phyloP scores from a whole-genome alignment of 257 asterid genomes.

The Scutellaria minor region DNA sequence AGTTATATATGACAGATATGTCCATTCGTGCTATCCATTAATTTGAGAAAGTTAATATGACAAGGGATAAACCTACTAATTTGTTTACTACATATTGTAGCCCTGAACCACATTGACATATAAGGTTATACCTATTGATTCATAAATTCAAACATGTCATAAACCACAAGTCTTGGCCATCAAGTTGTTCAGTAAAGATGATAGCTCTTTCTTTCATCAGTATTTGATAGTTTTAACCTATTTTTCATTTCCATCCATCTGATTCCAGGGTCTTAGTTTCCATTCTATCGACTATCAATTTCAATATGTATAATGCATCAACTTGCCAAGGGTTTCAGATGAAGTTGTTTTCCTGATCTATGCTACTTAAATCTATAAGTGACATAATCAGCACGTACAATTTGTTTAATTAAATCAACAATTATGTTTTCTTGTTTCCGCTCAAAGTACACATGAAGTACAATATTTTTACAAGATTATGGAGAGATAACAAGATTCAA shows the following conservation, averaged over 20 bases:
- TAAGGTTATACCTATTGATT: background rate
- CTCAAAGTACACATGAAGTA: too few relatives aligned
- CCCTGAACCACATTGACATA: background rate
- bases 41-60: too few relatives aligned
- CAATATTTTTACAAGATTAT: too few relatives aligned
- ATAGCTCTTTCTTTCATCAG: background rate
- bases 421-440: too few relatives aligned
- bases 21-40: too few relatives aligned
- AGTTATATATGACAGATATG: background rate
- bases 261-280: background rate
- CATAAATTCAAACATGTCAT: background rate
- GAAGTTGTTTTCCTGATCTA: slow-evolving; percentile 2
- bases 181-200: too few relatives aligned
- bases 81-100: too few relatives aligned
- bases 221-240: background rate
- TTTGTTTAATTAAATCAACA: background rate
- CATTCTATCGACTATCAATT: background rate
- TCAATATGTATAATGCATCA: slow-evolving; percentile 2
- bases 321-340: background rate
- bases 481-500: too few relatives aligned
- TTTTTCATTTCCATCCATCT: slow-evolving; percentile 5
- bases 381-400: background rate
- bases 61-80: too few relatives aligned
- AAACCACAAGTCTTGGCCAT: background rate
- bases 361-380: slow-evolving; percentile 1